Evolutionary conservation across 192 early-diverging fungal genomes (phyloP), one percentile per base, ranked within the genome.

Genomic region (Coemansia sp.): DNA sequence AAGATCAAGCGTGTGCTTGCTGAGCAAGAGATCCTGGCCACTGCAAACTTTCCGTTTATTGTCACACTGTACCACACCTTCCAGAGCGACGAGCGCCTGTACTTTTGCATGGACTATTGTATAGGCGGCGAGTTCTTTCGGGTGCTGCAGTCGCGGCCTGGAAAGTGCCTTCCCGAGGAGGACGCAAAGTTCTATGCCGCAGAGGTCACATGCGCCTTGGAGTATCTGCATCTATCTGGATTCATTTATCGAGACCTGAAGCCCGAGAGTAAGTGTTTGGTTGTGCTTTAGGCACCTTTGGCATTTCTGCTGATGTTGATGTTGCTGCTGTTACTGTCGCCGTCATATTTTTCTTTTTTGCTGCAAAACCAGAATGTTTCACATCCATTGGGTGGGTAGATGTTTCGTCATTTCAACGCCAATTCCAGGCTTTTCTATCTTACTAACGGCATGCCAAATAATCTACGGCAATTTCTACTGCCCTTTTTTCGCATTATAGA

Each of bases 241-340:
- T 96, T 95, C 67, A 96, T 99, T 61, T 99, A 99, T 83, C 84
- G 98, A 38, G 98, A 99, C 78, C 86, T 99, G 49, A 99, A 99
- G 75, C 98, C 98, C 37, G 98, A 98, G 71, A 98, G 79, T 81
- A 81, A 81, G 79, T 74, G 32, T 32, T 32, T 32, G 32, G 32
- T 32, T 32, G 32, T 32, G 32, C 32, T 32, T 32, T 32, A 32
- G 32, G 32, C 32, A 2, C 32, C 32, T 32, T 4, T 32, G 32
- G 32, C 4, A 4, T 67, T 19, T 12, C 49, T 56, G 2, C 66
- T 65, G 65, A 18, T 60, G 40, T 56, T 62, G 61, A 43, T 56
- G 7, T 32, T 44, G 32, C 42, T 26, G 56, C 42, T 19, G 52
- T 54, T 54, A 21, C 21, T 21, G 21, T 21, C 21, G 21, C 21